phyloP scores from a whole-genome alignment of 164 flowering plant genomes.

The Piper longum region DNA sequence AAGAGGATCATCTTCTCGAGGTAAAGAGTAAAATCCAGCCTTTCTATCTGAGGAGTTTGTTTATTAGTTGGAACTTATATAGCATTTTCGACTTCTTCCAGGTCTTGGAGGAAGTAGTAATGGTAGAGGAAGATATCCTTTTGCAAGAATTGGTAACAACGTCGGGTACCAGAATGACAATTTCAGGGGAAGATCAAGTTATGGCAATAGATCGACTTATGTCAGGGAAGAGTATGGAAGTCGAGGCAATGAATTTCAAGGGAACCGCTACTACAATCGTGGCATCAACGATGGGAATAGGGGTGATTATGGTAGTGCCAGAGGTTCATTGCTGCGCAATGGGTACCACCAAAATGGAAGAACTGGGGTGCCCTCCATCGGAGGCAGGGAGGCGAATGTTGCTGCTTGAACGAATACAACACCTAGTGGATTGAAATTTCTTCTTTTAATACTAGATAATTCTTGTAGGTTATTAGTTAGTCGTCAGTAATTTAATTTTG shows the following conservation, averaged over 20 bases:
- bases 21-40: conserved; percentile 8
- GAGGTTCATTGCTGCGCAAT: conserved; percentile 31
- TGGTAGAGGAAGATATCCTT: conserved; percentile 23
- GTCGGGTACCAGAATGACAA: conserved; percentile 9
- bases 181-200: conserved; percentile 33
- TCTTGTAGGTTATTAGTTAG: background rate
- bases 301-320: conserved; percentile 1
- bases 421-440: background rate
- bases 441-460: background rate
- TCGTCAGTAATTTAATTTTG: no score
- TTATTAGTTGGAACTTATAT: background rate
- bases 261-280: conserved; percentile 37
- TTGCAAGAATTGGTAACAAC: conserved; percentile 27
- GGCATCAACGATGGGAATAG: conserved; percentile 36
- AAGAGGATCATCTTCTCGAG: conserved; percentile 58
- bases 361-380: conserved; percentile 33
- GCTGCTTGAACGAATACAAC: background rate
- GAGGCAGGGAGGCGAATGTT: background rate
- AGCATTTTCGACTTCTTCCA: conserved; percentile 9
- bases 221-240: conserved; percentile 48
- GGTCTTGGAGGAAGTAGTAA: conserved; percentile 16
- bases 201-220: conserved; percentile 34
- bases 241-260: conserved; percentile 41
- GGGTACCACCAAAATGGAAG: conserved; percentile 48
- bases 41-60: background rate